Percentiles rank a stretch among this genome's conserved stretches.
Evolutionary conservation across 106 monocot species (phyloP).

Genomic region (Apostasia shenzhenica): DNA sequence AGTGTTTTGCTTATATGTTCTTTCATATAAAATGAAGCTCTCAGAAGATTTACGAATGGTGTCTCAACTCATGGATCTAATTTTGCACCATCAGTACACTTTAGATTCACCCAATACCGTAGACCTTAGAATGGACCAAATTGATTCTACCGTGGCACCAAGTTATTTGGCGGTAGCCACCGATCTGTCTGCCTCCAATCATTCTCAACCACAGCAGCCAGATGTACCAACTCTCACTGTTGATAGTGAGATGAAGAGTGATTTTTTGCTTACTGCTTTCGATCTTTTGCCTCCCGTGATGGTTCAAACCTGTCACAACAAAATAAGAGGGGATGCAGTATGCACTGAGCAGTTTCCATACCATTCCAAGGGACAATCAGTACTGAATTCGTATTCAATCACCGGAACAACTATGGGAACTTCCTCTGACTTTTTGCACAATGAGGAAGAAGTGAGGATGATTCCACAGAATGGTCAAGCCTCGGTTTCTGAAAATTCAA

Average conservation of each 20-base stretch:
- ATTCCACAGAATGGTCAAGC: not conserved
- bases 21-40: not conserved
- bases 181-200: not conserved
- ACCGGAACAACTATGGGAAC: no score
- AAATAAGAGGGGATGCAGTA: constrained; percentile 13
- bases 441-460: constrained; percentile 11
- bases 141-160: not conserved
- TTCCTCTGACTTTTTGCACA: not conserved
- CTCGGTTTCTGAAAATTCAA: not conserved
- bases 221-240: not conserved
- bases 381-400: not conserved
- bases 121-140: not conserved
- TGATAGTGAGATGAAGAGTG: not conserved
- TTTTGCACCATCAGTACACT: not conserved
- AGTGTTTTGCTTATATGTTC: no score
- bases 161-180: not conserved
- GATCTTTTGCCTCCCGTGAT: constrained; percentile 2
- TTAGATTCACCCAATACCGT: not conserved
- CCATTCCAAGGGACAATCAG: constrained; percentile 5
- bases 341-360: constrained; percentile 8
- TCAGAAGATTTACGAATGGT: constrained; percentile 5
- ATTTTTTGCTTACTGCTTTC: not conserved
- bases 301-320: constrained; percentile 3
- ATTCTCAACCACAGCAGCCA: not conserved
- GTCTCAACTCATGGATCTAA: not conserved